A percentile compares a stretch with the other conserved stretches of the same genome.
Evolutionary conservation across 2,329 filamentous ascomycete genomes (phyloP).

Genomic region (Aureobasidium melanogenum): DNA sequence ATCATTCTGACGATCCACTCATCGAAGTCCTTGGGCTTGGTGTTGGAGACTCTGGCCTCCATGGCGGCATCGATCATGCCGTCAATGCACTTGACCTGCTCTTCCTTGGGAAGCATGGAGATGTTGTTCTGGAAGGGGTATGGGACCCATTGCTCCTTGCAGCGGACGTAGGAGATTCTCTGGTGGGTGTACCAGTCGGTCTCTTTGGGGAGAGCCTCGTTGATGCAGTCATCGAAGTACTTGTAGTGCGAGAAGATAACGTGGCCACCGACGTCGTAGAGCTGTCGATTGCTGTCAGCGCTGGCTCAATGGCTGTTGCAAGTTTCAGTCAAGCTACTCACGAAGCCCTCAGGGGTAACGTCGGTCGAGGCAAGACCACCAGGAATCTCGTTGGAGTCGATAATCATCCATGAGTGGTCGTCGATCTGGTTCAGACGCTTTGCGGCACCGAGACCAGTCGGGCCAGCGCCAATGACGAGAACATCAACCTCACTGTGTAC

Average conservation of each 20-base stretch:
- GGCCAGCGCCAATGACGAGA: slow-evolving; percentile 94
- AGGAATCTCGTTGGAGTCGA: slow-evolving; percentile 84
- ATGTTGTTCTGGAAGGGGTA: slow-evolving; percentile 99
- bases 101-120: slow-evolving; percentile 93
- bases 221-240: slow-evolving; percentile 98
- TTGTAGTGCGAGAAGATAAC: slow-evolving; percentile 99
- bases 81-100: slow-evolving; percentile 89
- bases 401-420: slow-evolving; percentile 88
- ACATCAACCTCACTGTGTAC: slow-evolving; percentile 76
- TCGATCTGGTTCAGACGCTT: slow-evolving; percentile 95
- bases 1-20: slow-evolving; percentile 96
- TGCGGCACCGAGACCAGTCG: slow-evolving; percentile 92
- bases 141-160: slow-evolving; percentile 92
- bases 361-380: slow-evolving; percentile 96
- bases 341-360: slow-evolving; percentile 90
- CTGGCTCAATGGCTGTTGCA: not conserved
- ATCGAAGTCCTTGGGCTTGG: slow-evolving; percentile 93
- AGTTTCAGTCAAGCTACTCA: slow-evolving; percentile 46
- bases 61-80: slow-evolving; percentile 92
- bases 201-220: slow-evolving; percentile 89
- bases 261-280: slow-evolving; percentile 97
- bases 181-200: slow-evolving; percentile 97
- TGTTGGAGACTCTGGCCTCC: slow-evolving; percentile 74
- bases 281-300: slow-evolving; percentile 41
- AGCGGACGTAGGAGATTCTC: slow-evolving; percentile 97